phyloP scores from a whole-genome alignment of 257 asterid genomes.

The Solanum pennellii region DNA sequence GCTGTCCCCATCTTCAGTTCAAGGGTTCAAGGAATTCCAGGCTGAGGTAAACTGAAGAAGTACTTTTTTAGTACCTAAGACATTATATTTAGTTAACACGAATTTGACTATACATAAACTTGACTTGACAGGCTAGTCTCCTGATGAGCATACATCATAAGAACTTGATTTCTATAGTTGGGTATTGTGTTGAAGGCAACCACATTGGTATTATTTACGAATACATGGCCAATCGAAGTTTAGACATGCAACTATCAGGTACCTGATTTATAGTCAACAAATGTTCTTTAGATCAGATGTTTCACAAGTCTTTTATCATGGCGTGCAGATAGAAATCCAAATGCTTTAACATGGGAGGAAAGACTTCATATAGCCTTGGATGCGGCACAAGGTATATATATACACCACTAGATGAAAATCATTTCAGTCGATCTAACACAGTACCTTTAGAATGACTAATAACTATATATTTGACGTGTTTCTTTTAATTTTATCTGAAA shows the following conservation, averaged over 20 bases:
- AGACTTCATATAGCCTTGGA: conserved; percentile 24
- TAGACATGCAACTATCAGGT: conserved; percentile 5
- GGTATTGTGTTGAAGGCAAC: conserved; percentile 7
- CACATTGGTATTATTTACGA: conserved; percentile 1
- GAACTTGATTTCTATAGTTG: conserved; percentile 5
- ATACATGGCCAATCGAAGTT: conserved; percentile 5
- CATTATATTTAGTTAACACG: background rate
- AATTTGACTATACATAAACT: background rate
- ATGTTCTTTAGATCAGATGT: background rate
- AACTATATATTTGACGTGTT: background rate
- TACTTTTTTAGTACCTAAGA: background rate
- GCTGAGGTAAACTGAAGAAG: background rate
- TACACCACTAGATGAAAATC: background rate
- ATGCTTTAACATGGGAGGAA: conserved; percentile 23
- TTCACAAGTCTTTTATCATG: background rate
- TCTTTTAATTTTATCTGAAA: background rate
- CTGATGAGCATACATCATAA: conserved; percentile 3
- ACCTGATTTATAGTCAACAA: background rate
- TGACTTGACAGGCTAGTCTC: background rate
- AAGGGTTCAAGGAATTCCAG: conserved; percentile 7
- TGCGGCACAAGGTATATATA: background rate
- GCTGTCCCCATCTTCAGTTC: conserved; percentile 1
- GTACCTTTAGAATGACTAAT: background rate
- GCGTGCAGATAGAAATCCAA: background rate
- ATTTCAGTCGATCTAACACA: background rate